Evolutionary conservation across 2,329 filamentous ascomycete species (phyloP), one percentile per base, ranked within the genome.

Genomic region (Aquanectria penicillioides): DNA sequence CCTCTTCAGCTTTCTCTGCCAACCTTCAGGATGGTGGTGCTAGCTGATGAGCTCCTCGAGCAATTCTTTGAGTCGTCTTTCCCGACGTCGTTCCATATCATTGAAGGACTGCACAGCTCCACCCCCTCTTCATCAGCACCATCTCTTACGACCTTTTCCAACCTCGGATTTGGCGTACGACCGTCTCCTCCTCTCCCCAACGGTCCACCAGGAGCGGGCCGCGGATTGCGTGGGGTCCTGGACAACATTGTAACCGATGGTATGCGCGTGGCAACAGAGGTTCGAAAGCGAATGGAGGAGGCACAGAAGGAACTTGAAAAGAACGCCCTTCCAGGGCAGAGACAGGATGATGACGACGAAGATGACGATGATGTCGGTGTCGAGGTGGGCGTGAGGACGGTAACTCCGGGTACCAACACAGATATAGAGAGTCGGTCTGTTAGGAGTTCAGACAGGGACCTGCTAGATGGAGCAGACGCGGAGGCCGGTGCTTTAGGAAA

Each of bases 181-280:
- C 61, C 70, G 23, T 69, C 73, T 6, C 29, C 64, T 55, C 77
- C 81, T 53, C 72, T 80, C 43, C 74, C 78, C 40, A 72, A 76
- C 3, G 73, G 77, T 44, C 69, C 78, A 64, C 65, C 75, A 34
- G 70, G 75, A 61, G 89, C 61, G 82, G 89, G 70, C 82, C 86
- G 94, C 65, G 93, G 95, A 18, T 83, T 99, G 2, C 86, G 95
- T 36, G 95, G 95, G 17, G 95, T 99, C 58, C 81, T 99, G 33
- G 95, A 99, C 78, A 97, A 97, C 69, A 98, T 99, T 69, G 95
- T 98, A 64, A 97, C 91, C 2, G 95, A 99, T 73, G 95, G 95
- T 36, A 97, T 98, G 89, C 89, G 94, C 28, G 94, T 98, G 57
- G 95, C 95, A 0, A 92, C 90, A 1, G 95, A 99, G 75, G 94